Evolutionary conservation across 2,329 filamentous ascomycete genomes (phyloP).

Genomic region (Alternaria longipes): DNA sequence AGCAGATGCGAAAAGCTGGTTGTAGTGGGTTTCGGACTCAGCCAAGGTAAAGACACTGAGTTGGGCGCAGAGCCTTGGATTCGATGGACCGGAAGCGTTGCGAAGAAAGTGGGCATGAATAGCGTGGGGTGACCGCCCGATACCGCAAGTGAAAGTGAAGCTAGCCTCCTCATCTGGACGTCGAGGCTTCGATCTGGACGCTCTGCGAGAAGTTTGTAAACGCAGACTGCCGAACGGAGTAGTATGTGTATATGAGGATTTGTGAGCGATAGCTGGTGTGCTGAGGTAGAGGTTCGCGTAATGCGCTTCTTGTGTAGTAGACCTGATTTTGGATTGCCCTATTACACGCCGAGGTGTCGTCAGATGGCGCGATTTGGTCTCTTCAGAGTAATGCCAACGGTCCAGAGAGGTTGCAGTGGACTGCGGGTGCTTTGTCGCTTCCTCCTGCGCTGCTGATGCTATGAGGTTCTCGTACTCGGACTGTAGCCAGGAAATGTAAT

Average conservation of each 20-base stretch:
- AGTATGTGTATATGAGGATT: slow-evolving; percentile 4
- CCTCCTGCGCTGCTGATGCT: slow-evolving; percentile 20
- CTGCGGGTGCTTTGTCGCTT: slow-evolving; percentile 4
- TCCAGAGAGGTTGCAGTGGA: slow-evolving; percentile 14
- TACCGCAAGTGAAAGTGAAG: slow-evolving; percentile 13
- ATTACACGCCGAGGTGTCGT: neutral
- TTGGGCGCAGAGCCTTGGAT: slow-evolving; percentile 5
- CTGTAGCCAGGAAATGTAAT: slow-evolving; percentile 6
- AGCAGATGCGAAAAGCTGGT: slow-evolving; percentile 10
- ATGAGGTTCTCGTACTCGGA: slow-evolving; percentile 15
- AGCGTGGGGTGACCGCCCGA: slow-evolving; percentile 3
- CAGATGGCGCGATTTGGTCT: neutral
- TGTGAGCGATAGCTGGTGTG: neutral
- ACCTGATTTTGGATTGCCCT: neutral
- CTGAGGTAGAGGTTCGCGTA: slow-evolving; percentile 1
- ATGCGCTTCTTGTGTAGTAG: neutral
- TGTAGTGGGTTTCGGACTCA: slow-evolving; percentile 4
- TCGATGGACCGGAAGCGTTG: neutral
- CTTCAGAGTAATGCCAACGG: slow-evolving; percentile 12
- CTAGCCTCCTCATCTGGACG: slow-evolving; percentile 1
- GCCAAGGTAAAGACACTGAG: slow-evolving; percentile 12
- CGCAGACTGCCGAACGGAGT: slow-evolving; percentile 10
- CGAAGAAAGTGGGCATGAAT: slow-evolving; percentile 10
- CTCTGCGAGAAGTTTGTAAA: neutral
- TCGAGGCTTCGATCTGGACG: neutral